A percentile compares a stretch with the other conserved stretches of the same genome.
Conservation (phyloP, 495 filamentous ascomycete species). For the Aspergillus sparsus region DNA sequence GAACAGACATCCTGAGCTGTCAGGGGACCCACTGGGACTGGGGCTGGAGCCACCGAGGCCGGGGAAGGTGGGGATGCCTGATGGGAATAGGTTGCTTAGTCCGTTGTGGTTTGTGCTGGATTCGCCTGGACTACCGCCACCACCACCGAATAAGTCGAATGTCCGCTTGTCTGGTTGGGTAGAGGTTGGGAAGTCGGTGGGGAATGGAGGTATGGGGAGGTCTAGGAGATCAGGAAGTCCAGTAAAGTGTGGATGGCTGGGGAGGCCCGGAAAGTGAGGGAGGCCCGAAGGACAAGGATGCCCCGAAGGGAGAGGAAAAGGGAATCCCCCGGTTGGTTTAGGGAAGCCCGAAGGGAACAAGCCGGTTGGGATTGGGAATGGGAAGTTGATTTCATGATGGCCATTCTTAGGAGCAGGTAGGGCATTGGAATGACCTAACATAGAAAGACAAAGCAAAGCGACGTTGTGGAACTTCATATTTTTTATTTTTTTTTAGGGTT, state of each 20-base stretch:
- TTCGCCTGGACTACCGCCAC: not conserved
- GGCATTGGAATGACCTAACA: conserved; percentile 25
- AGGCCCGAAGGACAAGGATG: not conserved
- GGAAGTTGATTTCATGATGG: not conserved
- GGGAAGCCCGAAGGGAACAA: conserved; percentile 12
- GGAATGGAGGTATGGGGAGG: not conserved
- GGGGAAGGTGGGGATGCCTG: not conserved
- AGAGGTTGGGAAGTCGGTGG: not conserved
- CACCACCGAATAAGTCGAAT: not conserved
- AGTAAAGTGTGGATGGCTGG: not conserved
- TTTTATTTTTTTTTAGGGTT: not conserved
- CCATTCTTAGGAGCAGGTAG: conserved; percentile 17
- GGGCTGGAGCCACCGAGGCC: not conserved
- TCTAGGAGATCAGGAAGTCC: not conserved
- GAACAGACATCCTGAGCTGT: not conserved
- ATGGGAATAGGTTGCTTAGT: not conserved
- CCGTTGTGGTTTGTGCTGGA: not conserved
- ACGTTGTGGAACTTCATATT: conserved; percentile 24
- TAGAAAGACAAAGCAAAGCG: conserved; percentile 19
- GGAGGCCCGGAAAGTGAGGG: conserved; percentile 2
- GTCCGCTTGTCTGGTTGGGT: conserved; percentile 9
- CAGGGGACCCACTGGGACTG: not conserved
- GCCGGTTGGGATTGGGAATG: conserved; percentile 10
- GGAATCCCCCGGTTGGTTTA: conserved; percentile 1
- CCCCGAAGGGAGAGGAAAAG: not conserved